Evolutionary conservation across 2,329 filamentous ascomycete species (phyloP).

Genomic region (Dactylellina sp.): DNA sequence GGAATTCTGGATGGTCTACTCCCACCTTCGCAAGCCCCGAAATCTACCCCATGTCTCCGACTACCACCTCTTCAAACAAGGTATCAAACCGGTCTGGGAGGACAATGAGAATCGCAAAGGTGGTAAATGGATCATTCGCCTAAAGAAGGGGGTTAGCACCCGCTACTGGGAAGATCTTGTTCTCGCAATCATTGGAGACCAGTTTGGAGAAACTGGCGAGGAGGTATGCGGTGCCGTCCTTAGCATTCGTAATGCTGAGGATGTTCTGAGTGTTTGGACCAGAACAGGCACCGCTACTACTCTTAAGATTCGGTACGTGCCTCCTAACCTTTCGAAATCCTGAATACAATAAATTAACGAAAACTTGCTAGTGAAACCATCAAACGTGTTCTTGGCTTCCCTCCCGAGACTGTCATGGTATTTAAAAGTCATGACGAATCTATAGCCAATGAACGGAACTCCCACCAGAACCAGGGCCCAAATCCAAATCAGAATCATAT

Average conservation of each 20-base stretch:
- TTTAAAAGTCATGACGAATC: constrained; percentile 98
- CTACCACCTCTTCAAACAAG: constrained; percentile 97
- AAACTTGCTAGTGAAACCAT: constrained; percentile 80
- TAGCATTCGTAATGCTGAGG: constrained; percentile 93
- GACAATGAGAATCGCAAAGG: constrained; percentile 96
- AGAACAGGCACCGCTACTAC: constrained; percentile 92
- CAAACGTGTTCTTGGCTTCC: constrained; percentile 87
- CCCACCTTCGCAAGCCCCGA: constrained; percentile 89
- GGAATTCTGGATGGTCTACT: constrained; percentile 90
- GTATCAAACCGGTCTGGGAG: constrained; percentile 97
- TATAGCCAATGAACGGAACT: constrained; percentile 67
- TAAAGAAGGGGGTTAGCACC: constrained; percentile 97
- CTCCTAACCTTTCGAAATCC: not conserved
- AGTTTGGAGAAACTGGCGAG: constrained; percentile 90
- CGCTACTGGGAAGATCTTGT: constrained; percentile 96
- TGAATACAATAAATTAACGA: constrained; percentile 17
- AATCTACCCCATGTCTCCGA: constrained; percentile 90
- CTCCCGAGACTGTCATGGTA: constrained; percentile 86
- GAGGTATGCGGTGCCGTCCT: constrained; percentile 95
- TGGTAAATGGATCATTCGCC: constrained; percentile 94
- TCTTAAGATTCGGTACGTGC: constrained; percentile 88
- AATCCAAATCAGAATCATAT: constrained; percentile 31
- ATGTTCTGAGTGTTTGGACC: constrained; percentile 98
- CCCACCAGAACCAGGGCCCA: constrained; percentile 38
- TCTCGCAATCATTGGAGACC: constrained; percentile 89